Evolutionary conservation across 2,329 filamentous ascomycete genomes (phyloP), one percentile per base, ranked within the genome.

Genomic region (Ceratocystis albifundus): DNA sequence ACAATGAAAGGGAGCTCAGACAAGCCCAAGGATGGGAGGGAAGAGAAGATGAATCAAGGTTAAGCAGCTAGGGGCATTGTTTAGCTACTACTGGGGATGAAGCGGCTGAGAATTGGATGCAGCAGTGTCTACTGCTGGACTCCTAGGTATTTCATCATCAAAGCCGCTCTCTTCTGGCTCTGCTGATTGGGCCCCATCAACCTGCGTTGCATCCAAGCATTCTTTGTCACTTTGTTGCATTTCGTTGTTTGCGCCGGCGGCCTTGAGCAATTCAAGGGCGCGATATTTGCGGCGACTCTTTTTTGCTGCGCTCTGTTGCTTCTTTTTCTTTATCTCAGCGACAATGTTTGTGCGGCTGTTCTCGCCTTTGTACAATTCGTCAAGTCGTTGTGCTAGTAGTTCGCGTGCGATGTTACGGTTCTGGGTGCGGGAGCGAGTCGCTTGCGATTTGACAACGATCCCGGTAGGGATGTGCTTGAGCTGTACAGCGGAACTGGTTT

Each of bases 401-500:
- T 85, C 80, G 50, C 92, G 83, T 12, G 94, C 94, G 69, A 90
- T 87, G 75, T 88, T 92, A 69, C 92, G 84, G 74, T 99, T 99
- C 76, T 96, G 89, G 67, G 83, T 83, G 20, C 90, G 85, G 1
- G 89, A 95, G 61, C 94, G 86, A 7, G 94, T 97, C 22, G 88
- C 90, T 76, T 99, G 94, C 66, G 85, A 93, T 77, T 99, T 99
- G 69, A 99, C 84, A 15, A 97, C 92, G 65, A 96, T 85, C 69
- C 93, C 93, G 0, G 92, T 96, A 4, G 93, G 90, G 17, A 88
- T 77, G 75, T 99, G 94, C 71, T 88, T 94, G 45, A 99, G 80
- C 74, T 99, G 94, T 1, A 96, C 93, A 46, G 93, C 93, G 0
- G 90, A 96, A 70, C 87, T 91, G 30, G 94, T 99, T 84, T 99